Conservation (phyloP, 345 rosid genomes). For the Ailanthus altissimus region DNA sequence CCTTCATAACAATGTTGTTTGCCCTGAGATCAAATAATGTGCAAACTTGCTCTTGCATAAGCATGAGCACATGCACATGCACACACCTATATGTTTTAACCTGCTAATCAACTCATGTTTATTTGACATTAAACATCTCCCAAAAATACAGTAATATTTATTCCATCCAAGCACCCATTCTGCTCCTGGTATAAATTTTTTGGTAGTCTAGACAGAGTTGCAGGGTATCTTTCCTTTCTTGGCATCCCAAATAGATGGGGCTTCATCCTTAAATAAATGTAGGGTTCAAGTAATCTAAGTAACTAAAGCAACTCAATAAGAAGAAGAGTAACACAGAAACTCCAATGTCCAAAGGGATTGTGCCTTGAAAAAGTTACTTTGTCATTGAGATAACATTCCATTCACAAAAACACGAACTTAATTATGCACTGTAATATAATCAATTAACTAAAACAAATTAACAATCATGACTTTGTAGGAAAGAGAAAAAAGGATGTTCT, state of each 20-base stretch:
- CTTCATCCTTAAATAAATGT: constrained; percentile 5
- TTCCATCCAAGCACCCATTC: background rate
- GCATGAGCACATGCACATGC: background rate
- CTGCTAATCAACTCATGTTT: background rate
- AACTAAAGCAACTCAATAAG: background rate
- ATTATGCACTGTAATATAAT: background rate
- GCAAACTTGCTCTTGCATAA: background rate
- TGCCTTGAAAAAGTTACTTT: background rate
- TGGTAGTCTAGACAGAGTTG: background rate
- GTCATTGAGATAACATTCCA: background rate
- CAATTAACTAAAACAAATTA: background rate
- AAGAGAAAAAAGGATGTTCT: background rate
- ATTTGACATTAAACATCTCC: background rate
- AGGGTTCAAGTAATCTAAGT: background rate
- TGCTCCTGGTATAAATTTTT: background rate
- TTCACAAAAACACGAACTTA: background rate
- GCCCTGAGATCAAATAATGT: background rate
- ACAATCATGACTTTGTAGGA: background rate
- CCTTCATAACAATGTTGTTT: constrained; percentile 4
- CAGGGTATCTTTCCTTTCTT: background rate
- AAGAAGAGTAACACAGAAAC: background rate
- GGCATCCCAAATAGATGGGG: background rate
- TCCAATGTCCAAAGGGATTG: background rate
- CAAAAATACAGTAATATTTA: background rate
- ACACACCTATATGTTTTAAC: background rate